Percentiles rank a stretch among this genome's conserved stretches.
Evolutionary conservation across 495 filamentous ascomycete species (phyloP).

Genomic region (Xanthoparmelia taractica): DNA sequence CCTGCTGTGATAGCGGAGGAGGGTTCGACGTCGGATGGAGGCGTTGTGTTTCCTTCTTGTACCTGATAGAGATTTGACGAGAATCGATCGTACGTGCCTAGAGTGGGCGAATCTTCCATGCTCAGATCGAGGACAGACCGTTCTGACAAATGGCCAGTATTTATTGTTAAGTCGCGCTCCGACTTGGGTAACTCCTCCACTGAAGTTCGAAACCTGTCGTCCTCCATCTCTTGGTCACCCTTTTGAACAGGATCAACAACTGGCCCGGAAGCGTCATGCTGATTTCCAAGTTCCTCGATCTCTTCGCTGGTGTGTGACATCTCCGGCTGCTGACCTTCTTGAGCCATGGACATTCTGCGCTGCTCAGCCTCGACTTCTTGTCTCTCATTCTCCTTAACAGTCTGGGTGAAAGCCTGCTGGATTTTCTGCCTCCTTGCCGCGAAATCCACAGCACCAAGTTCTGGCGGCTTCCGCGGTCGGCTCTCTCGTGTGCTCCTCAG

Average conservation of each 20-base stretch:
- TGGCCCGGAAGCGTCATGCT: slow-evolving; percentile 14
- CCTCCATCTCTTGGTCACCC: slow-evolving; percentile 2
- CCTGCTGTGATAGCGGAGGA: slow-evolving; percentile 35
- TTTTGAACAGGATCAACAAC: slow-evolving; percentile 1
- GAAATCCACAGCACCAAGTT: slow-evolving; percentile 68
- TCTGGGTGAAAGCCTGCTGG: slow-evolving; percentile 70
- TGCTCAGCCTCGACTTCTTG: slow-evolving; percentile 36
- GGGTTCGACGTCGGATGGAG: slow-evolving; percentile 42
- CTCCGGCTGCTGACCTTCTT: slow-evolving; percentile 35
- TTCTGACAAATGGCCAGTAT: slow-evolving; percentile 24
- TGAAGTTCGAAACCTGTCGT: slow-evolving; percentile 14
- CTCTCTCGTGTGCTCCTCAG: slow-evolving; percentile 35
- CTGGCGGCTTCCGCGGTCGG: slow-evolving; percentile 40
- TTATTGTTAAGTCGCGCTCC: slow-evolving; percentile 25
- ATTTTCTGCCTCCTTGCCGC: slow-evolving; percentile 68
- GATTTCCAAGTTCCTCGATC: slow-evolving; percentile 24
- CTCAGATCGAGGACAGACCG: slow-evolving; percentile 25
- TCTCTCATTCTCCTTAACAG: slow-evolving; percentile 60
- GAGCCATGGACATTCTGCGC: slow-evolving; percentile 35
- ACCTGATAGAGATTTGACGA: slow-evolving; percentile 30
- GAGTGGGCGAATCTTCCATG: slow-evolving; percentile 55
- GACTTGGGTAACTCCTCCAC: slow-evolving; percentile 15
- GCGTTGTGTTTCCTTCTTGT: slow-evolving; percentile 37
- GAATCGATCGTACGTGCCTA: slow-evolving; percentile 59
- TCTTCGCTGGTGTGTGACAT: slow-evolving; percentile 31